These are phyloP conservation scores for Tetratostichococcus sp. DNA, from an alignment of 139 green algal genomes.

Conservation along the genomic window DNA sequence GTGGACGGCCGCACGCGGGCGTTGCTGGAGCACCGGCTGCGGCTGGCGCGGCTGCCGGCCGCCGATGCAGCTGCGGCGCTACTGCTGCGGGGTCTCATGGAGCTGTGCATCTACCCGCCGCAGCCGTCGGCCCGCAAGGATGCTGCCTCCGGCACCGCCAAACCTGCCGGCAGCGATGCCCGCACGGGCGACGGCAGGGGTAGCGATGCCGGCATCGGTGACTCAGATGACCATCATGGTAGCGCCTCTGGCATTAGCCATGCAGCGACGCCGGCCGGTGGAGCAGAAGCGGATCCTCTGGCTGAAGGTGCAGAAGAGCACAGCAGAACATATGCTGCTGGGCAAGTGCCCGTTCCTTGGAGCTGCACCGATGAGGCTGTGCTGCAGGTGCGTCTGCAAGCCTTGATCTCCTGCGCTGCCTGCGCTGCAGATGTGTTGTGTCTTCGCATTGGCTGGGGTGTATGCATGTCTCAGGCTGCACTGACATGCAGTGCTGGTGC, in stretches of 20 bases:
- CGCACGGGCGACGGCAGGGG: too few relatives aligned
- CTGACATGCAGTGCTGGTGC: background rate
- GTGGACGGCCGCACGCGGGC: conserved; percentile 32
- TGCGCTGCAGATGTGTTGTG: background rate
- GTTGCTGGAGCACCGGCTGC: conserved; percentile 50
- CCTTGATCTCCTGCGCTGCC: too few relatives aligned
- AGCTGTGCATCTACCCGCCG: conserved; percentile 72
- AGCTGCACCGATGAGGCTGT: conserved; percentile 43
- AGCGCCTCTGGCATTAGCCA: too few relatives aligned
- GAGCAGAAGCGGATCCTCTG: too few relatives aligned
- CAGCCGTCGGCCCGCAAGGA: background rate
- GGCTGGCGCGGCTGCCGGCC: conserved; percentile 21
- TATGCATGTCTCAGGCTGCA: background rate
- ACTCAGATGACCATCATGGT: background rate
- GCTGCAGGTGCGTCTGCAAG: conserved; percentile 7
- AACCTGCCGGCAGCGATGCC: too few relatives aligned
- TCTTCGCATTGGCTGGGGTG: background rate
- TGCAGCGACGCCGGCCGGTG: too few relatives aligned
- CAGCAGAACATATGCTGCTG: too few relatives aligned
- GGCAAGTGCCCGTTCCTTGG: conserved; percentile 31
- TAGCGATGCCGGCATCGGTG: background rate
- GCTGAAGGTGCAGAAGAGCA: background rate
- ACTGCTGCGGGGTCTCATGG: conserved; percentile 58
- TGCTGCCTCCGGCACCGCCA: too few relatives aligned
- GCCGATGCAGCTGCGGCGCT: conserved; percentile 40